Percentiles rank a stretch among this genome's conserved stretches.
phyloP scores from a whole-genome alignment of 768 basidiomycete genomes.

The Podaxis carcinomalis region DNA sequence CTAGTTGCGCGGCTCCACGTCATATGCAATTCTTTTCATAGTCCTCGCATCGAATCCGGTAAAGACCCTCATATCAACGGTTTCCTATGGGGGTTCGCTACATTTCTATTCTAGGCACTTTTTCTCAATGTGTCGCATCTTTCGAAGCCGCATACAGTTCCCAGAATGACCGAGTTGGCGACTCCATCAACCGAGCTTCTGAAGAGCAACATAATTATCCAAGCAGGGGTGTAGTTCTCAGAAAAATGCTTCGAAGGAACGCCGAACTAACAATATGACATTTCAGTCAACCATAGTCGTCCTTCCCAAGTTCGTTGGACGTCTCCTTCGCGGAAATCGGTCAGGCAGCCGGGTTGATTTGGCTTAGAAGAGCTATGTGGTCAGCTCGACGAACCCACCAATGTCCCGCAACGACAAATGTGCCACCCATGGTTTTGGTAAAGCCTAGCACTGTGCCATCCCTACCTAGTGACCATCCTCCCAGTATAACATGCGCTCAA shows the following conservation, averaged over 20 bases:
- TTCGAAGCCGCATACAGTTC: neutral
- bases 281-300: neutral
- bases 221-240: neutral
- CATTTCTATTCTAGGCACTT: neutral
- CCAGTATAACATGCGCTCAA: neutral
- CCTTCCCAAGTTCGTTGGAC: neutral
- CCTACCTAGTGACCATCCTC: neutral
- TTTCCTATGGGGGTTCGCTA: neutral
- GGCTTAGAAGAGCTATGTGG: neutral
- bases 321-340: neutral
- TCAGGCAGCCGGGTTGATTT: neutral
- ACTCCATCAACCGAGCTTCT: neutral
- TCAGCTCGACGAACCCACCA: neutral
- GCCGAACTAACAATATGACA: neutral
- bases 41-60: neutral
- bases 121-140: slow-evolving; percentile 2
- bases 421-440: too few species aligned
- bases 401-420: too few species aligned
- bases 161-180: neutral
- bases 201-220: neutral
- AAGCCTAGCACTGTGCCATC: too few species aligned
- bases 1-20: neutral
- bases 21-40: neutral
- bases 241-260: neutral
- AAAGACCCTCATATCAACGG: neutral